These are phyloP conservation scores for Rhodotorula graminis DNA, from an alignment of 768 basidiomycete species.

Conservation along the genomic window DNA sequence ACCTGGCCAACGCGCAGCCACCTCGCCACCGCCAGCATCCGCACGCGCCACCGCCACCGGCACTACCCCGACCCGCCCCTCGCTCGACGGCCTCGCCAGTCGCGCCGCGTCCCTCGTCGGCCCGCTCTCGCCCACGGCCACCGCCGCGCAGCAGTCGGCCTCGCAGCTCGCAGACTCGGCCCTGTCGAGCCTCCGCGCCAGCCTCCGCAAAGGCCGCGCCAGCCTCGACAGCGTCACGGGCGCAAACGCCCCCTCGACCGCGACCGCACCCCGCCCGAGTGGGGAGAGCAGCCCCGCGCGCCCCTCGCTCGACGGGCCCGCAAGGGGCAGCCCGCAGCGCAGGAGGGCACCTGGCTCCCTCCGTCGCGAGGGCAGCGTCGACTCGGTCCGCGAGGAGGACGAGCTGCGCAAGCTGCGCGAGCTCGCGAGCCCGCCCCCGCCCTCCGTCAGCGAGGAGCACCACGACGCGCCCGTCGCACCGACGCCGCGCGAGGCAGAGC, in stretches of 20 bases:
- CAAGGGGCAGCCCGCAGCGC: not conserved
- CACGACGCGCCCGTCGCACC: not conserved
- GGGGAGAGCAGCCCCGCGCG: conserved; percentile 3
- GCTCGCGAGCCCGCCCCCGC: not conserved
- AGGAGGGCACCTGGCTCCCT: not conserved
- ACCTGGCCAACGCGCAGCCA: not conserved
- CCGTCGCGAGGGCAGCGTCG: not conserved
- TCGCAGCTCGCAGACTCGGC: conserved; percentile 61
- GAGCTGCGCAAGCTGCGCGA: conserved; percentile 1
- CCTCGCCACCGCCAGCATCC: not conserved
- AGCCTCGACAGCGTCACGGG: conserved; percentile 21
- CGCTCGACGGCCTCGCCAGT: not conserved
- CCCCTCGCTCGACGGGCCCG: not conserved
- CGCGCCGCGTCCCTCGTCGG: not conserved
- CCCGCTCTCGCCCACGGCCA: conserved; percentile 3
- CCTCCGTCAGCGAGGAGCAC: not conserved
- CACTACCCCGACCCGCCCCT: not conserved
- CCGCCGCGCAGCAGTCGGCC: conserved; percentile 46
- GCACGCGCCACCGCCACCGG: not conserved
- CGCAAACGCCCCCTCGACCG: too few species aligned
- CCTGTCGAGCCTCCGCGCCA: conserved; percentile 61
- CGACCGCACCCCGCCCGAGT: conserved; percentile 6
- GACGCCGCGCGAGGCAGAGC: not conserved
- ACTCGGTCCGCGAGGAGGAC: not conserved
- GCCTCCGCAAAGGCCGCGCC: conserved; percentile 52